Base-by-base conservation (phyloP, 768 basidiomycete genomes). In the Hericium rajendrae region DNA sequence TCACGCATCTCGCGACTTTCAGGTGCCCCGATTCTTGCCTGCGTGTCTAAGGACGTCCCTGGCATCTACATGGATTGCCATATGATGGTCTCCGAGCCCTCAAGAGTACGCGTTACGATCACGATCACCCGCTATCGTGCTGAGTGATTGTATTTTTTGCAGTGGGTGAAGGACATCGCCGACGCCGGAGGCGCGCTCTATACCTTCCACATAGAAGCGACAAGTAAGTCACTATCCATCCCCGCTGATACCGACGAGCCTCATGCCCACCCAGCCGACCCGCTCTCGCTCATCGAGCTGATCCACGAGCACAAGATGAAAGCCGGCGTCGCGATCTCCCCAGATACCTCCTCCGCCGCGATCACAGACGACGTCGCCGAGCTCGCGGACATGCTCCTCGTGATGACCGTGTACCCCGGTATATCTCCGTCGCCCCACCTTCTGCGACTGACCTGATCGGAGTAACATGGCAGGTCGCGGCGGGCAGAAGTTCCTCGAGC, bases 41-140 rank as follows among this genome's bases (percentile, higher is more conserved):
- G 86, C 63, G 85, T 99, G 20, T 76, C 80, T 54, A 93, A 93
- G 70, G 82, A 84, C 38, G 82, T 97, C 20, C 94, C 95, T 2
- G 91, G 83, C 54, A 97, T 97, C 64, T 98, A 94, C 76, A 98
- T 99, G 95, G 97, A 99, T 72, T 97, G 94, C 71, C 97, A 99
- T 73, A 98, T 98, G 97, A 99, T 99, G 97, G 97, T 99, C 18
- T 71, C 93, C 0, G 76, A 97, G 51, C 97, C 97, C 10, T 91
- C 88, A 67, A 86, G 87, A 78, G 94, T 91, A 63, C 51, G 66
- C 8, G 38, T 15, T 11, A 10, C 16, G 22, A 39, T 28, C 15
- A 26, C 39, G 10, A 32, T 16, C 39, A 16, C 49, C 40, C 20
- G 50, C 52, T 39, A 39, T 10, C 5, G 11, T 38, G 28, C 40